Percentiles rank a stretch among this genome's conserved stretches.
Evolutionary conservation across 495 filamentous ascomycete genomes (phyloP).

Genomic region (Pseudotulostoma volvatum): DNA sequence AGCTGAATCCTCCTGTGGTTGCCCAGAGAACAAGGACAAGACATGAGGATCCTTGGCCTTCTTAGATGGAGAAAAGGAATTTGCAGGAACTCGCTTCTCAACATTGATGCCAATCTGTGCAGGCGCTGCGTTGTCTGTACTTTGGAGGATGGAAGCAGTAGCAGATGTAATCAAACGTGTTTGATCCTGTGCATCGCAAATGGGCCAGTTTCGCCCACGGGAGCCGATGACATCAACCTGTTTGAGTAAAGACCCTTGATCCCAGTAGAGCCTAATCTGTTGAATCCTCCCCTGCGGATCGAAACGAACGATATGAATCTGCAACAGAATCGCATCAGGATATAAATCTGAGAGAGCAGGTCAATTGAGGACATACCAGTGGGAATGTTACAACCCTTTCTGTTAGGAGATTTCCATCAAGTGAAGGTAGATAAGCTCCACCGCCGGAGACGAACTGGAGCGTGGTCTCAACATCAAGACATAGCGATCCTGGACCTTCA

Average conservation of each 20-base stretch:
- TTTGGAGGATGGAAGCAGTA: conserved; percentile 9
- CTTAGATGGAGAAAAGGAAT: conserved; percentile 31
- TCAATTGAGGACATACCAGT: conserved; percentile 42
- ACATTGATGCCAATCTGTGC: background rate
- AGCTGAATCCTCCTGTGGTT: conserved; percentile 37
- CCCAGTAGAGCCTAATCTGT: conserved; percentile 82
- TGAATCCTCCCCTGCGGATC: conserved; percentile 57
- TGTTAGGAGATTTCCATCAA: conserved; percentile 88
- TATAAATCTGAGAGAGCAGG: too few species aligned
- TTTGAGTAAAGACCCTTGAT: conserved; percentile 84
- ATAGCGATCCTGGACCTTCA: conserved; percentile 51
- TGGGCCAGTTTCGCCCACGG: conserved; percentile 80
- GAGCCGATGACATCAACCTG: conserved; percentile 85
- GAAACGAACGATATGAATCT: conserved; percentile 88
- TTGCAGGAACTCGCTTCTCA: conserved; percentile 29
- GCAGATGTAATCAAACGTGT: conserved; percentile 47
- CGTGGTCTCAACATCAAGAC: conserved; percentile 64
- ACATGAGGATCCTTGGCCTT: conserved; percentile 55
- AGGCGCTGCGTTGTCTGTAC: conserved; percentile 5
- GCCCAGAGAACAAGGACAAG: conserved; percentile 53
- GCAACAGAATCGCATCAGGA: conserved; percentile 1
- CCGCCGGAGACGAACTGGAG: conserved; percentile 69
- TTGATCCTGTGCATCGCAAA: conserved; percentile 79
- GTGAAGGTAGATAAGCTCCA: conserved; percentile 70
- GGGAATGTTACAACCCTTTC: conserved; percentile 70